Evolutionary conservation across 176 grass and related monocot species (phyloP).

Genomic region (Juncus effusus): DNA sequence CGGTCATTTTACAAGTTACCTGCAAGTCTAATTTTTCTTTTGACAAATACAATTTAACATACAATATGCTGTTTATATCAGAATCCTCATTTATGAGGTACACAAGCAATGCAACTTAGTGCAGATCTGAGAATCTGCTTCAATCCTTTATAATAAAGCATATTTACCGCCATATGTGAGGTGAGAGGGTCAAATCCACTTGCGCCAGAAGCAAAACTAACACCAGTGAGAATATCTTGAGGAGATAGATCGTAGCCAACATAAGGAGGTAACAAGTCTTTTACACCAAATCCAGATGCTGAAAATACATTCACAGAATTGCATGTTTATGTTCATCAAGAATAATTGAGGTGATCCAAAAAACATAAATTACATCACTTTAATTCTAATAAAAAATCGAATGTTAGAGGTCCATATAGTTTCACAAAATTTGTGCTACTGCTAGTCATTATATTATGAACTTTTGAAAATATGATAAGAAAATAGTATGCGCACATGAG

Average conservation of each 20-base stretch:
- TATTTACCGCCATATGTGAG: conserved; percentile 21
- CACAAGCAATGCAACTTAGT: background rate
- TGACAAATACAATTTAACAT: background rate
- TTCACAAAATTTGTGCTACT: too few relatives aligned
- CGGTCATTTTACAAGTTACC: too few relatives aligned
- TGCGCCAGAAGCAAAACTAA: conserved; percentile 43
- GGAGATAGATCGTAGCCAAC: conserved; percentile 17
- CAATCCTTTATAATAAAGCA: background rate
- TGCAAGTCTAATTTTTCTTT: background rate
- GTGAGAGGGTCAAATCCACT: conserved; percentile 57
- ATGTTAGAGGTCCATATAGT: too few relatives aligned
- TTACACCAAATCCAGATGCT: conserved; percentile 44
- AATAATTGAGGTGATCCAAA: too few relatives aligned
- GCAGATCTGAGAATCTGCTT: background rate
- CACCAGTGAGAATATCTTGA: conserved; percentile 48
- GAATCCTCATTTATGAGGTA: background rate
- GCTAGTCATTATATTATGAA: too few relatives aligned
- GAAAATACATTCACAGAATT: background rate
- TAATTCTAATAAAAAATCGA: too few relatives aligned
- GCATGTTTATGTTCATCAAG: too few relatives aligned
- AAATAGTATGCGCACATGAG: too few relatives aligned
- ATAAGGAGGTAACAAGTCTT: conserved; percentile 42
- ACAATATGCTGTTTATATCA: background rate
- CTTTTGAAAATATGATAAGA: too few relatives aligned
- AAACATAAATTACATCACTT: too few relatives aligned